Percentiles rank a stretch among this genome's conserved stretches.
Conservation (phyloP, 768 basidiomycete genomes). For the Dictyophora rubrovolvata region DNA sequence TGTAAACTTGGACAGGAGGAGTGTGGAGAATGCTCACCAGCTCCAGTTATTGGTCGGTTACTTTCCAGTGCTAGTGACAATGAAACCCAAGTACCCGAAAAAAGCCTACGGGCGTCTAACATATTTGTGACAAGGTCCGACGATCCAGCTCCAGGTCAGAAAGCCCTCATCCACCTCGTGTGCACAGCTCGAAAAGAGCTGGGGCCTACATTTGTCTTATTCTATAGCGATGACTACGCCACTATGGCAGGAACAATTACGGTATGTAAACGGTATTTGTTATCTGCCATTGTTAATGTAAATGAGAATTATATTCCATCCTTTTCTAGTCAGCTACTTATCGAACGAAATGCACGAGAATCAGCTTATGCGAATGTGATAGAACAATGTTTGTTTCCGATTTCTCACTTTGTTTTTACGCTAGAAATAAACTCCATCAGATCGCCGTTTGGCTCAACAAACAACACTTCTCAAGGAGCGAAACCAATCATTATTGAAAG, state of each 20-base stretch:
- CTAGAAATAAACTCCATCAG: constrained; percentile 30
- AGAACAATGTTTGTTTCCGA: constrained; percentile 67
- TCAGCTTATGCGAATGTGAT: constrained; percentile 76
- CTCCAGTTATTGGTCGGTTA: too few species aligned
- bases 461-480: constrained; percentile 87
- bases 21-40: not conserved
- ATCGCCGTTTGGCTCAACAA: constrained; percentile 85
- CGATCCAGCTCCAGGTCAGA: too few species aligned
- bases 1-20: not conserved
- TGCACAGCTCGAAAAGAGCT: too few species aligned
- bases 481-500: constrained; percentile 79
- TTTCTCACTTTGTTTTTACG: constrained; percentile 5
- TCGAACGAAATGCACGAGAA: constrained; percentile 76
- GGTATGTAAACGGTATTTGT: not conserved
- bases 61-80: too few species aligned
- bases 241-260: constrained; percentile 11
- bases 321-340: constrained; percentile 68
- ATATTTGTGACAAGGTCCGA: too few species aligned
- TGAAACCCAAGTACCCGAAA: too few species aligned
- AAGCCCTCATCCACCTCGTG: too few species aligned
- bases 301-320: constrained; percentile 43
- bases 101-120: too few species aligned
- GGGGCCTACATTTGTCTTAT: not conserved
- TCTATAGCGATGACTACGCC: constrained; percentile 9
- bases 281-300: constrained; percentile 51